phyloP scores from a whole-genome alignment of 805 yeast species.

The Kuraishia cidri region DNA sequence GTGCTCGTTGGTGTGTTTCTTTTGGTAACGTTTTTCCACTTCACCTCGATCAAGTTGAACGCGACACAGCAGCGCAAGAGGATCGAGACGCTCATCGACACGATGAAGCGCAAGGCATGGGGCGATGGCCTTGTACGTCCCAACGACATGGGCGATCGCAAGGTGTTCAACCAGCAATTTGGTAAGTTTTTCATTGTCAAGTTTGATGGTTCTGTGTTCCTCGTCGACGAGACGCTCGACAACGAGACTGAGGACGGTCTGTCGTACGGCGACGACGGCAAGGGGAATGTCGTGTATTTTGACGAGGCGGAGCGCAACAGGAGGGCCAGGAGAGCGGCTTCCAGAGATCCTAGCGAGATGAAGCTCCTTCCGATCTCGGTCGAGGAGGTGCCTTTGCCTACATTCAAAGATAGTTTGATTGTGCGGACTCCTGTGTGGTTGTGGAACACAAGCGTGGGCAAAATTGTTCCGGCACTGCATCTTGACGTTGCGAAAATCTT shows the following conservation, averaged over 20 bases:
- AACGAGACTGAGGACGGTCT: constrained; percentile 9
- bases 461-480: constrained; percentile 9
- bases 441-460: constrained; percentile 39
- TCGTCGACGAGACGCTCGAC: constrained; percentile 32
- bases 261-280: constrained; percentile 10
- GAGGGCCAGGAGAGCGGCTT: constrained; percentile 7
- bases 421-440: constrained; percentile 28
- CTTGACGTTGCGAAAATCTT: not conserved
- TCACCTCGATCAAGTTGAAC: constrained; percentile 41
- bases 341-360: constrained; percentile 14
- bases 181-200: constrained; percentile 48
- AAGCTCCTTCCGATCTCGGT: constrained; percentile 32
- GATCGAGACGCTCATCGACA: constrained; percentile 38
- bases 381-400: constrained; percentile 38
- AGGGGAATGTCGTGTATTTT: constrained; percentile 8
- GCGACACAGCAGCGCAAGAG: constrained; percentile 49
- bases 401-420: constrained; percentile 37
- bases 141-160: constrained; percentile 38
- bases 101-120: constrained; percentile 48
- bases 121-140: constrained; percentile 28
- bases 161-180: constrained; percentile 26
- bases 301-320: constrained; percentile 9
- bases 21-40: constrained; percentile 50
- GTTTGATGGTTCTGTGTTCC: constrained; percentile 46
- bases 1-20: constrained; percentile 42